Conservation (phyloP, 2,329 filamentous ascomycete species). For the Camillea tinctor region DNA sequence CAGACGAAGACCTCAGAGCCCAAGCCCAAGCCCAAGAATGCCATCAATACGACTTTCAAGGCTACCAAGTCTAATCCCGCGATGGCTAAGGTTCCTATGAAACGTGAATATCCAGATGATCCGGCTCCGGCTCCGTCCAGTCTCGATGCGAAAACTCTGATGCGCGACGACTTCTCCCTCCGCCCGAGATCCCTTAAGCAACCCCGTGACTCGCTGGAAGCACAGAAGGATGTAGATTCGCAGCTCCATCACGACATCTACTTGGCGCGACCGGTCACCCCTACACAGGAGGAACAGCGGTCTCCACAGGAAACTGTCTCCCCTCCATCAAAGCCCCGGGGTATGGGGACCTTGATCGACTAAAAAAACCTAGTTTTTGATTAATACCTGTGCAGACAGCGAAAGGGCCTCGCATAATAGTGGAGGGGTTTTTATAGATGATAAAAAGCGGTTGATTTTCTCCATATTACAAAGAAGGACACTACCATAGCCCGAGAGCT, state of each 20-base stretch:
- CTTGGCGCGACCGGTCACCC: slow-evolving; percentile 23
- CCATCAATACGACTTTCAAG: slow-evolving; percentile 32
- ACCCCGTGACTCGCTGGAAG: slow-evolving; percentile 4
- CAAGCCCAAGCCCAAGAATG: slow-evolving; percentile 32
- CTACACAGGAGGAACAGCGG: slow-evolving; percentile 16
- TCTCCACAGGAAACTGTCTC: slow-evolving; percentile 25
- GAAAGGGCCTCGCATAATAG: too few species aligned
- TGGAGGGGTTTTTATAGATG: too few species aligned
- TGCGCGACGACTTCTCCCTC: slow-evolving; percentile 29
- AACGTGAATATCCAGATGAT: slow-evolving; percentile 24
- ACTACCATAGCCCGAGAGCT: too few species aligned
- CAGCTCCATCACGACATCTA: slow-evolving; percentile 11
- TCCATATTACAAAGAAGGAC: too few species aligned
- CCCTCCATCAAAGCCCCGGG: slow-evolving; percentile 30
- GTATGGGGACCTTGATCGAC: slow-evolving; percentile 29
- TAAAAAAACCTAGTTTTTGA: too few species aligned
- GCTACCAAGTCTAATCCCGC: slow-evolving; percentile 20
- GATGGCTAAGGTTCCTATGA: slow-evolving; percentile 24
- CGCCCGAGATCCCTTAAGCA: slow-evolving; percentile 24
- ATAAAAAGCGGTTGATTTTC: too few species aligned
- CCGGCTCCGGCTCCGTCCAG: slow-evolving; percentile 8
- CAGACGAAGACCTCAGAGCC: slow-evolving; percentile 45
- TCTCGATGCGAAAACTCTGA: slow-evolving; percentile 9
- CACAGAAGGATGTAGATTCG: slow-evolving; percentile 12
- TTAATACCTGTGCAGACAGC: too few species aligned